Evolutionary conservation across 345 rosid species (phyloP).

Genomic region (Camelina neglecta): DNA sequence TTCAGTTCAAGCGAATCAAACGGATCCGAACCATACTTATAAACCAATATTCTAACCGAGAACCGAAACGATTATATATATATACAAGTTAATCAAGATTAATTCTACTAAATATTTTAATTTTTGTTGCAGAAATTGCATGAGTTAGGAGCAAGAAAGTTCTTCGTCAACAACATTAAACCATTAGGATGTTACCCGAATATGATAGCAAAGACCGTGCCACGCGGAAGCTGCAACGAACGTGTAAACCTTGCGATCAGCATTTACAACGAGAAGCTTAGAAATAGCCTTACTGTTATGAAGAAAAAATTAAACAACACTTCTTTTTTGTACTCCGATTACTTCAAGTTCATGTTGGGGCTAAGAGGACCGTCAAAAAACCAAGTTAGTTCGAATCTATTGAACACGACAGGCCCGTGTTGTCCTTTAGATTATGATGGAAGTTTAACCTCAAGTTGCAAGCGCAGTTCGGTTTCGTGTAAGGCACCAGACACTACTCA

Average conservation of each 20-base stretch:
- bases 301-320: neutral
- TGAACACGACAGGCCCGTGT: constrained; percentile 28
- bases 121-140: constrained; percentile 30
- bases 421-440: constrained; percentile 27
- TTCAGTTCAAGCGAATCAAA: no score
- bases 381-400: neutral
- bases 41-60: neutral
- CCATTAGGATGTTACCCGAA: constrained; percentile 43
- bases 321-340: constrained; percentile 35
- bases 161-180: constrained; percentile 38
- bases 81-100: no score
- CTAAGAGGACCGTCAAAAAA: constrained; percentile 12
- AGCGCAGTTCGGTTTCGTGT: neutral
- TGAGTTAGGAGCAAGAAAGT: constrained; percentile 38
- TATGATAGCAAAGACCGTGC: constrained; percentile 17
- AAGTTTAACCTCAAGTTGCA: constrained; percentile 15
- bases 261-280: constrained; percentile 33
- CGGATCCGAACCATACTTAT: no score
- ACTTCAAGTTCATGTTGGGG: constrained; percentile 34
- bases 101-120: neutral
- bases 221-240: constrained; percentile 37
- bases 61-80: neutral
- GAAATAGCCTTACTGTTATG: neutral
- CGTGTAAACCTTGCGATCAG: constrained; percentile 4
- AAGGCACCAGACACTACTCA: neutral